Evolutionary conservation across 75 land plant species (phyloP).

Genomic region (Selaginella tamariscina): DNA sequence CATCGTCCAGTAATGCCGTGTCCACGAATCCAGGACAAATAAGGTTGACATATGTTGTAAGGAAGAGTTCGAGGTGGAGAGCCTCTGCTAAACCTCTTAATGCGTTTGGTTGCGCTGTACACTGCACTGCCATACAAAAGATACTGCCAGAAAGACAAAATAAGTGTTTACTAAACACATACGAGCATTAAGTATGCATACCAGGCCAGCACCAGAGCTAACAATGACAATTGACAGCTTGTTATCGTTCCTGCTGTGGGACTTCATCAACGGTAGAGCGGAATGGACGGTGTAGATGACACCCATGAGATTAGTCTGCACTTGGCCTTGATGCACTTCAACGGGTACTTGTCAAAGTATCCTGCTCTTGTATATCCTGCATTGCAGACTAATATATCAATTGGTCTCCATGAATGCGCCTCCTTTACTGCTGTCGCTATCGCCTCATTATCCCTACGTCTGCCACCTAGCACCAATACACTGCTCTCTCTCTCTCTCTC

Average conservation of each 20-base stretch:
- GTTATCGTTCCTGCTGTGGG: neutral
- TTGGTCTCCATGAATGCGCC: conserved; percentile 25
- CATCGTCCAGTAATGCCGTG: conserved; percentile 18
- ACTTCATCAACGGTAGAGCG: conserved; percentile 24
- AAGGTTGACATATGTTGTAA: conserved; percentile 14
- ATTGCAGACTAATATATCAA: conserved; percentile 37
- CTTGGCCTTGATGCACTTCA: conserved; percentile 11
- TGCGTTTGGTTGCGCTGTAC: conserved; percentile 25
- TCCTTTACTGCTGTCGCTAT: conserved; percentile 14
- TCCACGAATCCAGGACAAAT: conserved; percentile 20
- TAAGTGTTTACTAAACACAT: neutral
- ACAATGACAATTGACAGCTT: conserved; percentile 11
- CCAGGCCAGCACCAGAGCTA: conserved; percentile 14
- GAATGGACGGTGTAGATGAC: conserved; percentile 19
- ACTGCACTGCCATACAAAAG: conserved; percentile 17
- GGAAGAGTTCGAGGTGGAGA: conserved; percentile 20
- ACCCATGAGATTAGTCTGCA: conserved; percentile 19
- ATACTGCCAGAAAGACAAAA: conserved; percentile 11
- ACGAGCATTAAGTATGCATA: conserved; percentile 3
- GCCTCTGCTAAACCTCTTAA: conserved; percentile 22
- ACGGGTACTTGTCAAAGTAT: conserved; percentile 15
- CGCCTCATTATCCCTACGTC: conserved; percentile 27
- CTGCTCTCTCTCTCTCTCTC: too few species aligned
- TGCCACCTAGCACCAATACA: too few species aligned
- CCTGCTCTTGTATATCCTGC: conserved; percentile 18